Conservation (phyloP, 305 asterid species). For the Fraxinus xanthoxyloides region DNA sequence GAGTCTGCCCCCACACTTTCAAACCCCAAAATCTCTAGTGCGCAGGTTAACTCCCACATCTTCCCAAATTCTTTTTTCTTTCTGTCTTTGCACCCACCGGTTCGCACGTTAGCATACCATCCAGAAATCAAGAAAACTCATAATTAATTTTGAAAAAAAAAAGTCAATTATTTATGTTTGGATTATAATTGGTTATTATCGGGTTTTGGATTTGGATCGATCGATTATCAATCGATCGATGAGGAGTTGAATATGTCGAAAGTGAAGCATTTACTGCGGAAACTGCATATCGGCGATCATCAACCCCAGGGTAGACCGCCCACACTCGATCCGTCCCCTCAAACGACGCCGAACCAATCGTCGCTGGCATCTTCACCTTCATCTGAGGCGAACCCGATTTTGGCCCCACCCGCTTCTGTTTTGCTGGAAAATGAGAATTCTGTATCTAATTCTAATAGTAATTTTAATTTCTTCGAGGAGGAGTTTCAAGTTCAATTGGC, state of each 20-base stretch:
- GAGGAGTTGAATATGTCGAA: slow-evolving; percentile 13
- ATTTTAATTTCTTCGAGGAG: slow-evolving; percentile 68
- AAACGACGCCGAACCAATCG: slow-evolving; percentile 27
- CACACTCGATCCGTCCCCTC: slow-evolving; percentile 42
- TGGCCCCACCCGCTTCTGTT: neutral
- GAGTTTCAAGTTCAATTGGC: slow-evolving; percentile 63
- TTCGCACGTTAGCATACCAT: neutral
- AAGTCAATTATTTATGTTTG: neutral
- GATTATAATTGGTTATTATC: neutral
- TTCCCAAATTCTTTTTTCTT: neutral
- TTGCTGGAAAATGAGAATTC: slow-evolving; percentile 12
- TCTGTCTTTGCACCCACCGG: neutral
- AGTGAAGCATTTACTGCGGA: slow-evolving; percentile 20
- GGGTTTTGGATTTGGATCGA: slow-evolving; percentile 4
- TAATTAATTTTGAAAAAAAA: neutral
- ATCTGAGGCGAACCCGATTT: slow-evolving; percentile 23
- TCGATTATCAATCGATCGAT: neutral
- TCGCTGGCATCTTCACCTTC: slow-evolving; percentile 37
- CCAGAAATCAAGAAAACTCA: neutral
- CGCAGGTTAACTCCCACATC: neutral
- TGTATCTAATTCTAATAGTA: slow-evolving; percentile 13
- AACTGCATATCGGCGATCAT: slow-evolving; percentile 19
- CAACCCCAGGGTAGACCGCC: slow-evolving; percentile 15
- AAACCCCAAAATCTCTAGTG: neutral
- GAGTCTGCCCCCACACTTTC: neutral